Evolutionary conservation across 164 flowering plant genomes (phyloP).

Genomic region (Vitis rupestris): DNA sequence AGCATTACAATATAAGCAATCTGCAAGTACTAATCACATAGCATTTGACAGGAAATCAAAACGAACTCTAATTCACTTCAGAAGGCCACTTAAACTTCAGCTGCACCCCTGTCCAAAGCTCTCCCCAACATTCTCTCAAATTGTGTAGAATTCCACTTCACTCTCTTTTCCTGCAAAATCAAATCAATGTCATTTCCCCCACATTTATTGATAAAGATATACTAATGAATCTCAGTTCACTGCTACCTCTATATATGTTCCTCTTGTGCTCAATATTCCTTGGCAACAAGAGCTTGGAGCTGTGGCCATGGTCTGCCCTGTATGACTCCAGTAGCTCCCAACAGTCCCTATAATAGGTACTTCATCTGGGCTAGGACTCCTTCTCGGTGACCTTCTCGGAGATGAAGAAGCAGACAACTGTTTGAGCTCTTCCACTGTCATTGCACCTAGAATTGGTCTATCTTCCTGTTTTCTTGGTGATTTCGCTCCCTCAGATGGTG

Average conservation of each 20-base stretch:
- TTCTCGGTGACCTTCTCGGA: slow-evolving; percentile 14
- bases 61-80: too few relatives aligned
- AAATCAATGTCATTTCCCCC: not conserved
- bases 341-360: slow-evolving; percentile 33
- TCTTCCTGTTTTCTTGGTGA: slow-evolving; percentile 15
- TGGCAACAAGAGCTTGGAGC: slow-evolving; percentile 15
- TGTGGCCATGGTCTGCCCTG: slow-evolving; percentile 24
- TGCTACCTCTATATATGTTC: slow-evolving; percentile 7
- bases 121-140: slow-evolving; percentile 6
- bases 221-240: not conserved
- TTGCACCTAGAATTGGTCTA: slow-evolving; percentile 28
- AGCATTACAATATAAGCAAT: too few relatives aligned
- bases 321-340: slow-evolving; percentile 41
- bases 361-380: slow-evolving; percentile 12
- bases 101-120: not conserved
- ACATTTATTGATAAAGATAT: not conserved
- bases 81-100: not conserved
- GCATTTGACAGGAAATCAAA: too few relatives aligned
- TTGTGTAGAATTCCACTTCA: slow-evolving; percentile 7
- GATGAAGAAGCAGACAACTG: slow-evolving; percentile 17
- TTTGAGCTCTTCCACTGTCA: slow-evolving; percentile 21
- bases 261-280: not conserved
- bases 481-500: slow-evolving; percentile 5
- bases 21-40: too few relatives aligned
- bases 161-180: slow-evolving; percentile 8